These are phyloP conservation scores for Jamesozyma jinghongensis DNA, from an alignment of 805 yeast genomes.

Conservation along the genomic window DNA sequence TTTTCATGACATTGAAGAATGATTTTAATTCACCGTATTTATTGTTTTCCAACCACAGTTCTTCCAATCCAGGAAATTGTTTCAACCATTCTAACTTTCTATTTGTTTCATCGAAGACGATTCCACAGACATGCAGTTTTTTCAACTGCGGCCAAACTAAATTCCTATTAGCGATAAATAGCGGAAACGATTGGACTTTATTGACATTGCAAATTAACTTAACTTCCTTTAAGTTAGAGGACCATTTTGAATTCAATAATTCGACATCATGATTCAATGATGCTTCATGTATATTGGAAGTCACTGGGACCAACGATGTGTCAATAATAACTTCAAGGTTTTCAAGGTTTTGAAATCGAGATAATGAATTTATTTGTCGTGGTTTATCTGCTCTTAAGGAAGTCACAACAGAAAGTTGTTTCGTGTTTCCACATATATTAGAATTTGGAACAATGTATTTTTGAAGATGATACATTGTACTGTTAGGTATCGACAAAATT, in stretches of 20 bases:
- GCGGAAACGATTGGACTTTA: conserved; percentile 14
- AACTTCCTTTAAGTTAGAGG: conserved; percentile 13
- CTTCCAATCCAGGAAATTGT: conserved; percentile 14
- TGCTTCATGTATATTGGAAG: neutral
- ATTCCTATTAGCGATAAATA: conserved; percentile 5
- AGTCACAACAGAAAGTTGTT: conserved; percentile 15
- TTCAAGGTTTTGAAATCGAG: conserved; percentile 12
- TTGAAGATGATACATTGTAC: conserved; percentile 13
- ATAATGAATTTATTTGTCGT: conserved; percentile 13
- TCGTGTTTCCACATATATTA: conserved; percentile 5
- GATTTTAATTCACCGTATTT: conserved; percentile 12
- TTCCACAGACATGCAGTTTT: conserved; percentile 14
- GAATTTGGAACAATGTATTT: conserved; percentile 8
- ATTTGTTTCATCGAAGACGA: conserved; percentile 6
- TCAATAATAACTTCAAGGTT: conserved; percentile 17
- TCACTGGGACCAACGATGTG: conserved; percentile 12
- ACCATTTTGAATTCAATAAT: conserved; percentile 8
- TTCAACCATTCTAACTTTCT: conserved; percentile 17
- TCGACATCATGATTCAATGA: neutral
- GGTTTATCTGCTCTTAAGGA: conserved; percentile 16
- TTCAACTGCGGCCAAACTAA: neutral
- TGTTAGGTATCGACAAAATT: conserved; percentile 14
- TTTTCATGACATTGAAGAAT: conserved; percentile 12
- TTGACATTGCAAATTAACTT: conserved; percentile 17
- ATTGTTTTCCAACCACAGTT: conserved; percentile 28